Evolutionary conservation across 2,329 filamentous ascomycete genomes (phyloP), one percentile per base, ranked within the genome.

Genomic region (Penicillium nordicum): DNA sequence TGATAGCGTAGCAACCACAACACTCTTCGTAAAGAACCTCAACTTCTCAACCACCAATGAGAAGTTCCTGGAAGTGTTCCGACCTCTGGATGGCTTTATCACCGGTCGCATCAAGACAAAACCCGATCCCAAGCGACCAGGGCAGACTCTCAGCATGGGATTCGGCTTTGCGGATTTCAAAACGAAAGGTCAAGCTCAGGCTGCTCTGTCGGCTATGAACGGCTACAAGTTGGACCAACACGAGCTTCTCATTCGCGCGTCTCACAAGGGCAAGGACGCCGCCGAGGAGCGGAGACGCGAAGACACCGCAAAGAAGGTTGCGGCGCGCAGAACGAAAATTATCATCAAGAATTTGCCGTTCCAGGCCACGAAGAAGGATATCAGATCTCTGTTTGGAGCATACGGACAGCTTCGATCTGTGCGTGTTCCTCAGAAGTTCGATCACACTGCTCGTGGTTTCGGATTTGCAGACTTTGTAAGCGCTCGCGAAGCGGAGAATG

Each of bases 331-430:
- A 64, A 97, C 92, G 46, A 97, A 97, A 82, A 88, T 99, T 70
- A 88, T 97, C 75, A 88, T 99, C 79, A 99, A 97, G 81, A 99
- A 99, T 79, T 79, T 99, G 75, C 93, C 94, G 21, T 99, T 99
- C 79, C 91, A 97, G 78, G 88, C 90, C 47, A 88, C 87, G 52
- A 97, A 96, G 80, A 94, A 95, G 74, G 94, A 99, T 72, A 83
- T 99, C 57, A 85, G 90, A 61, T 81, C 88, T 52, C 81, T 97
- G 41, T 92, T 97, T 72, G 86, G 89, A 59, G 87, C 90, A 36
- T 97, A 97, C 76, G 95, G 94, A 44, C 88, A 96, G 72, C 84
- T 99, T 61, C 88, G 91, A 69, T 93, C 92, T 51, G 90, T 99
- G 59, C 89, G 94, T 61, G 85, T 99, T 69, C 94, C 94, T 51